phyloP scores from a whole-genome alignment of 805 yeast genomes.

The Kodamaea kaohsiungensis region DNA sequence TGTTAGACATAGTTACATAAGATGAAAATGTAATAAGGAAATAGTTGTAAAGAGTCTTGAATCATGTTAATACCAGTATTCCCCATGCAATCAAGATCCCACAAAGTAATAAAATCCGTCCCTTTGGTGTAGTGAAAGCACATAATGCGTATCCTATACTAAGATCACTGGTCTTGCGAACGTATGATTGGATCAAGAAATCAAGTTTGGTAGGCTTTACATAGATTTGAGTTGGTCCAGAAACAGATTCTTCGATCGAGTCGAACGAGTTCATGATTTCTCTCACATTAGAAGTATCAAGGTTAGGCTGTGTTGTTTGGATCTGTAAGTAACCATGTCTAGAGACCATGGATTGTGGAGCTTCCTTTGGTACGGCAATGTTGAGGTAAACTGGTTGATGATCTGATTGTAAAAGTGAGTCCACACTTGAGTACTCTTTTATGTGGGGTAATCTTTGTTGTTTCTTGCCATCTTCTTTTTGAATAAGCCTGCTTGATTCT shows the following conservation, averaged over 20 bases:
- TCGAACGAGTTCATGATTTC: slow-evolving; percentile 7
- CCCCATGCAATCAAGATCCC: neutral
- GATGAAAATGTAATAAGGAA: no score
- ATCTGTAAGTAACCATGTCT: slow-evolving; percentile 32
- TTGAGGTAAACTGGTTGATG: slow-evolving; percentile 74
- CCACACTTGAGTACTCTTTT: slow-evolving; percentile 50
- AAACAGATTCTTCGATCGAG: slow-evolving; percentile 21
- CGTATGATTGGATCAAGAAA: slow-evolving; percentile 22
- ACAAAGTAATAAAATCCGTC: slow-evolving; percentile 20
- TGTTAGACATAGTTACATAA: no score
- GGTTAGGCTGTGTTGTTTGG: slow-evolving; percentile 16
- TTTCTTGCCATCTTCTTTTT: neutral
- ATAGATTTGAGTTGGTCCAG: slow-evolving; percentile 44
- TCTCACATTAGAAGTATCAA: slow-evolving; percentile 6
- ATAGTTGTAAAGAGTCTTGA: no score
- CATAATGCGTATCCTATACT: slow-evolving; percentile 37
- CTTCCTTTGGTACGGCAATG: slow-evolving; percentile 45
- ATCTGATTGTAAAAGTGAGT: slow-evolving; percentile 59
- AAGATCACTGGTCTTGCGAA: slow-evolving; percentile 29
- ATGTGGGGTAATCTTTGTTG: slow-evolving; percentile 23
- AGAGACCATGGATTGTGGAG: slow-evolving; percentile 36
- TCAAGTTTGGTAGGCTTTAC: slow-evolving; percentile 37
- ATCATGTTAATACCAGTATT: neutral
- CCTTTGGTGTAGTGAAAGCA: slow-evolving; percentile 33
- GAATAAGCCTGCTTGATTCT: slow-evolving; percentile 1